These are phyloP conservation scores for Centaurea solstitialis DNA, from an alignment of 129 eudicot species.

Conservation along the genomic window DNA sequence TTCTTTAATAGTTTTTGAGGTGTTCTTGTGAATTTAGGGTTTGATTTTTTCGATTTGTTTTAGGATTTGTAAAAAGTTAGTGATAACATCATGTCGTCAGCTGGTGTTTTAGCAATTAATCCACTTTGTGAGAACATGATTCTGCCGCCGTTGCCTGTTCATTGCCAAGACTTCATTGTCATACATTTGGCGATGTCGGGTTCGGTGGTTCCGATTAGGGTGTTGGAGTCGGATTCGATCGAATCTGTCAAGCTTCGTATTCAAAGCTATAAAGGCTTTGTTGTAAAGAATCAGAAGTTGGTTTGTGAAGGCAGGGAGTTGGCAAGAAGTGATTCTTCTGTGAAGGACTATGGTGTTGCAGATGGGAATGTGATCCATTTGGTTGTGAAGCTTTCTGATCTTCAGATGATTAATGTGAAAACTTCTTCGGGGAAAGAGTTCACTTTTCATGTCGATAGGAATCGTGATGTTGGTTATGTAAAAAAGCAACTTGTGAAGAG, in stretches of 20 bases:
- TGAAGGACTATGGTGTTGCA: constrained; percentile 59
- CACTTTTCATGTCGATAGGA: constrained; percentile 54
- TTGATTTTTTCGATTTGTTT: not conserved
- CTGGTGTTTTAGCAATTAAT: constrained; percentile 45
- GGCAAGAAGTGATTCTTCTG: constrained; percentile 52
- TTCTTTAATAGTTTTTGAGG: not conserved
- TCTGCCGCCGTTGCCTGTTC: constrained; percentile 10
- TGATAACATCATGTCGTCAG: constrained; percentile 45
- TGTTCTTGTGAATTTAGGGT: not conserved
- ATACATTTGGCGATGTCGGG: constrained; percentile 59
- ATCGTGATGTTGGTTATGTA: constrained; percentile 56
- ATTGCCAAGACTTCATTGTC: constrained; percentile 37
- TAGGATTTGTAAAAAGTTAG: constrained; percentile 9
- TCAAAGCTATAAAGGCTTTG: constrained; percentile 55
- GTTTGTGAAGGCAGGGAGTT: constrained; percentile 60
- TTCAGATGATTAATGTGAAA: constrained; percentile 55
- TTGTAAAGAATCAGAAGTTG: constrained; percentile 56
- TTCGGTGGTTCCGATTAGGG: constrained; percentile 55
- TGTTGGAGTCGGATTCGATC: constrained; percentile 55
- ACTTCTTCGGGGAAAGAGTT: constrained; percentile 68
- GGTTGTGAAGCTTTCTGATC: constrained; percentile 58
- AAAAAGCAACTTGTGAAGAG: constrained; percentile 50
- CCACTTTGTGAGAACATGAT: constrained; percentile 22
- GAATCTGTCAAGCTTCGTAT: constrained; percentile 69
- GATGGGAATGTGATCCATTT: constrained; percentile 75